Percentiles rank a stretch among this genome's conserved stretches.
Evolutionary conservation across 352 stramenopile species (phyloP).

Genomic region (Phytophthora citricola): DNA sequence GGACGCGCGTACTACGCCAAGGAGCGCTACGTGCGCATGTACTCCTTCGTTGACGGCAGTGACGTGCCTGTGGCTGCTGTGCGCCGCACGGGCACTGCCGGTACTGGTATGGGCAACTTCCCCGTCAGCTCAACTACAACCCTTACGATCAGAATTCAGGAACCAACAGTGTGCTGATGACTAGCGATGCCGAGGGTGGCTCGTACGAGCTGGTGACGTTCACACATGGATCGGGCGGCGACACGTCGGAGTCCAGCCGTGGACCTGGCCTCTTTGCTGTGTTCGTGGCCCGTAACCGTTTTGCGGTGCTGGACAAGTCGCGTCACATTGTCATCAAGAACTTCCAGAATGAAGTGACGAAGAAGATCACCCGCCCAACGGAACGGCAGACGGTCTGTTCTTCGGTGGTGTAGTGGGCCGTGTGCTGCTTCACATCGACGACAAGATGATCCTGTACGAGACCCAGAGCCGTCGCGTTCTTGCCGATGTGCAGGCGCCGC

Average conservation of each 20-base stretch:
- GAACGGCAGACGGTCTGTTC: slow-evolving; percentile 96
- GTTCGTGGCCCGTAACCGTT: slow-evolving; percentile 98
- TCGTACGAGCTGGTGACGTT: slow-evolving; percentile 99
- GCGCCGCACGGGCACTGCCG: slow-evolving; percentile 66
- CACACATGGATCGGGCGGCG: slow-evolving; percentile 67
- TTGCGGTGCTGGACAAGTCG: slow-evolving; percentile 98
- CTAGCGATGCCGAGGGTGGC: slow-evolving; percentile 96
- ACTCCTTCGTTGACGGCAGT: slow-evolving; percentile 92
- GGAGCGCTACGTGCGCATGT: slow-evolving; percentile 97
- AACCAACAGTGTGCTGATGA: slow-evolving; percentile 92
- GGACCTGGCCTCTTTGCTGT: slow-evolving; percentile 95
- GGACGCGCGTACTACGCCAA: slow-evolving; percentile 96
- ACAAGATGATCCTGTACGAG: slow-evolving; percentile 99
- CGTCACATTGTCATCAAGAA: slow-evolving; percentile 99
- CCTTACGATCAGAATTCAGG: slow-evolving; percentile 93
- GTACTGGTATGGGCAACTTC: slow-evolving; percentile 92
- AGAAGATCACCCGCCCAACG: slow-evolving; percentile 97
- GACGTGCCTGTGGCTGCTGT: slow-evolving; percentile 81
- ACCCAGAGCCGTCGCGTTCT: slow-evolving; percentile 97
- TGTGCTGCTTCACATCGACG: slow-evolving; percentile 96
- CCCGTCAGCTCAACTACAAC: slow-evolving; percentile 96
- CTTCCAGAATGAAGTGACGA: slow-evolving; percentile 99
- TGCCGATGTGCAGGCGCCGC: slow-evolving; percentile 95
- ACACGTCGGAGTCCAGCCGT: slow-evolving; percentile 93
- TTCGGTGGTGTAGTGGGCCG: slow-evolving; percentile 97